Conservation (phyloP, 2,329 filamentous ascomycete genomes). For the Lecanicillium sp. region DNA sequence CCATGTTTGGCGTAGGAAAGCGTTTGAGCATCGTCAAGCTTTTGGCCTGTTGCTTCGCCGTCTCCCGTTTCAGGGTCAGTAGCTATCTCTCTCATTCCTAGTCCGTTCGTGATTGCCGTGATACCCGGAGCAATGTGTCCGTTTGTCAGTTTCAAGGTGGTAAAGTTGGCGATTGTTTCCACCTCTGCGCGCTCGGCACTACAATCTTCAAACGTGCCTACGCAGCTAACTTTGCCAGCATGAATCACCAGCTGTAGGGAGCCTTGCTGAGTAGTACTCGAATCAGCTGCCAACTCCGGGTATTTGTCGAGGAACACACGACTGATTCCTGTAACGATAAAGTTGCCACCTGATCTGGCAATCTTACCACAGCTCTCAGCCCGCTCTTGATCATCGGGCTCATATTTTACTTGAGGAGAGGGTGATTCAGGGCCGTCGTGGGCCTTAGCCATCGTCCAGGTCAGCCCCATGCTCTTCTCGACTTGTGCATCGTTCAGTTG, state of each 20-base stretch:
- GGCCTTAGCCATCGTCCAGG: slow-evolving; percentile 14
- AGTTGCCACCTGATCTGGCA: slow-evolving; percentile 19
- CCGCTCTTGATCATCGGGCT: slow-evolving; percentile 13
- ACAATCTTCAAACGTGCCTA: neutral
- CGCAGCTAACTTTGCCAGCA: neutral
- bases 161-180: slow-evolving; percentile 25
- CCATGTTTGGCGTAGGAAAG: slow-evolving; percentile 35
- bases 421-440: too few relatives aligned
- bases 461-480: slow-evolving; percentile 20
- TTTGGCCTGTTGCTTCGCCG: slow-evolving; percentile 30
- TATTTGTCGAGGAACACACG: slow-evolving; percentile 28
- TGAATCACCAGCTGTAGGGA: neutral
- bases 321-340: slow-evolving; percentile 33
- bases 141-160: slow-evolving; percentile 33
- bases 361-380: slow-evolving; percentile 22
- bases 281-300: slow-evolving; percentile 1
- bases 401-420: slow-evolving; percentile 23
- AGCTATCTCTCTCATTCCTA: slow-evolving; percentile 46
- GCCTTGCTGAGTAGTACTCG: neutral
- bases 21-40: slow-evolving; percentile 23
- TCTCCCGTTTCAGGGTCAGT: slow-evolving; percentile 40
- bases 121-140: slow-evolving; percentile 44
- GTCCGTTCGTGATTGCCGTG: slow-evolving; percentile 39
- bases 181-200: slow-evolving; percentile 14
- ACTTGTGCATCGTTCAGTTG: slow-evolving; percentile 29